A percentile compares a stretch with the other conserved stretches of the same genome.
Evolutionary conservation across 768 basidiomycete species (phyloP).

Genomic region (Hypholoma fasciculare): DNA sequence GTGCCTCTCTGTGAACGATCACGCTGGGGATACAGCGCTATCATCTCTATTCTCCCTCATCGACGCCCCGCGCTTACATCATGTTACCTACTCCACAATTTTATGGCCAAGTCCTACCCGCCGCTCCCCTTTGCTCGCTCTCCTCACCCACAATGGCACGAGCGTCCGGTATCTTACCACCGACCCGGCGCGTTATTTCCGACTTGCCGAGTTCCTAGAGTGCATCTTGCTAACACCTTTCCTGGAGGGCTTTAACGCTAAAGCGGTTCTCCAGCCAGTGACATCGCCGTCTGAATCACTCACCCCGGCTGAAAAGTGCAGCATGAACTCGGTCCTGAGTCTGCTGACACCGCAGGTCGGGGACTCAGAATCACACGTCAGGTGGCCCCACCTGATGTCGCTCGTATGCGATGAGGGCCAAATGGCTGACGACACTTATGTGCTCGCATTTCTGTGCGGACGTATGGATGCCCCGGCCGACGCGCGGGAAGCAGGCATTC

Average conservation of each 20-base stretch:
- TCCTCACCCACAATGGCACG: constrained; percentile 1
- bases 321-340: background rate
- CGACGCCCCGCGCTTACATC: background rate
- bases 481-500: background rate
- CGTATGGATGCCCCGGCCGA: background rate
- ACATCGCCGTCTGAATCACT: too few species aligned
- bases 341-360: background rate
- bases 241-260: background rate
- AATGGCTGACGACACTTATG: background rate
- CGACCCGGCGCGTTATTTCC: background rate
- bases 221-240: background rate
- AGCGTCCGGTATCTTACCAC: background rate
- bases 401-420: background rate
- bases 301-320: too few species aligned
- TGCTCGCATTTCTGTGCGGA: background rate
- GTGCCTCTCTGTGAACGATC: constrained; percentile 5
- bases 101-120: background rate
- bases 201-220: background rate
- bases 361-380: too few species aligned
- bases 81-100: constrained; percentile 1
- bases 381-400: background rate
- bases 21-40: background rate
- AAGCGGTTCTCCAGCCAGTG: background rate
- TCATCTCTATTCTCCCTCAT: background rate
- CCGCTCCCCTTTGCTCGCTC: constrained; percentile 4